Conservation (phyloP, 2,329 filamentous ascomycete genomes). For the Chrysoporthe puriensis region DNA sequence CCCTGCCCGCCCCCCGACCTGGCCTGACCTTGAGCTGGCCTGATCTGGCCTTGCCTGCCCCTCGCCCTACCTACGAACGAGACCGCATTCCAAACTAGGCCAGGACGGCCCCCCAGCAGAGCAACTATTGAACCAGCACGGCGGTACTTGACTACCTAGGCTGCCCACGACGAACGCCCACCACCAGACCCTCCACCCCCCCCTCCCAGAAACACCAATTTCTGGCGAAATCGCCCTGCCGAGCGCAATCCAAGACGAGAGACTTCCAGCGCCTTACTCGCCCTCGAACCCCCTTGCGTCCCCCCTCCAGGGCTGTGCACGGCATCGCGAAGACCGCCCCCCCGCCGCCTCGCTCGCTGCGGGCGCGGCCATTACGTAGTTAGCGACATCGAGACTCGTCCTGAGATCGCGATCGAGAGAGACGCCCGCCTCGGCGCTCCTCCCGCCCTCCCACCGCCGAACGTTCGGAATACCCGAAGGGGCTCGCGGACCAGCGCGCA, state of each 20-base stretch:
- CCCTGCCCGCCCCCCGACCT: not conserved
- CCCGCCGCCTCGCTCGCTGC: slow-evolving; percentile 7
- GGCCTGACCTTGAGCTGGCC: not conserved
- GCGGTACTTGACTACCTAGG: not conserved
- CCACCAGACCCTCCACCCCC: no score
- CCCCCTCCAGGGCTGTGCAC: not conserved
- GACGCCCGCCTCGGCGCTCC: not conserved
- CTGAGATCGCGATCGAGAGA: slow-evolving; percentile 1
- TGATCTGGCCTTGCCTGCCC: not conserved
- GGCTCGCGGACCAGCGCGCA: not conserved
- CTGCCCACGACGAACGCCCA: not conserved
- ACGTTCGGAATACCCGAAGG: not conserved
- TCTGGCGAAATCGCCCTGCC: no score
- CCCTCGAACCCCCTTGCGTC: not conserved
- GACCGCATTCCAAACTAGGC: slow-evolving; percentile 12
- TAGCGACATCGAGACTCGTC: not conserved
- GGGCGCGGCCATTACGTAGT: slow-evolving; percentile 4
- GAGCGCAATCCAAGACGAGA: not conserved
- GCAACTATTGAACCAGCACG: not conserved
- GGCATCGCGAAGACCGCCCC: not conserved
- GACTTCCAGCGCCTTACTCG: not conserved
- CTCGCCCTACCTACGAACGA: slow-evolving; percentile 3
- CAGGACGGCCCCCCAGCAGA: not conserved
- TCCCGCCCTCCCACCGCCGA: not conserved
- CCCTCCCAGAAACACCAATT: no score